A percentile compares a stretch with the other conserved stretches of the same genome.
Evolutionary conservation across 2,329 filamentous ascomycete genomes (phyloP).

Genomic region (Colletotrichum sojae): DNA sequence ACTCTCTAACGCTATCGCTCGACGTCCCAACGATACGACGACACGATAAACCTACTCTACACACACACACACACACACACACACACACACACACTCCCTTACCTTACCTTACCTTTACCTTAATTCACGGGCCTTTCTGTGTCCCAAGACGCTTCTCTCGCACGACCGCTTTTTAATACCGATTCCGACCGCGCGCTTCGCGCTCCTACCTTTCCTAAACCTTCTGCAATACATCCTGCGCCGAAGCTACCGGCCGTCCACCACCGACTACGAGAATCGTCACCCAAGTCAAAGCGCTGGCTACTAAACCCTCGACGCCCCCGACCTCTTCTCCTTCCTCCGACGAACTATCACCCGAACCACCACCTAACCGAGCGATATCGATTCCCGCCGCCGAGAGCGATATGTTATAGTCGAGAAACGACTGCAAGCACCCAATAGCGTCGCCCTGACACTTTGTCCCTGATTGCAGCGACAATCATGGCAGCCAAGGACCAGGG

Average conservation of each 20-base stretch:
- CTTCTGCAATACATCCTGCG: constrained; percentile 6
- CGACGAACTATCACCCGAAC: constrained; percentile 4
- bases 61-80: constrained; percentile 9
- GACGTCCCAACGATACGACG: constrained; percentile 34
- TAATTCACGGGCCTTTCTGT: constrained; percentile 32
- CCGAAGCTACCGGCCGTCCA: constrained; percentile 27
- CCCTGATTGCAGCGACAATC: constrained; percentile 20
- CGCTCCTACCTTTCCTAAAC: constrained; percentile 32
- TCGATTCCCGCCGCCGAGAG: constrained; percentile 1
- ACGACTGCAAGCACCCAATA: neutral
- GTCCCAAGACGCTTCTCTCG: constrained; percentile 13
- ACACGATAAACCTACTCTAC: constrained; percentile 13
- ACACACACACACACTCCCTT: constrained; percentile 11
- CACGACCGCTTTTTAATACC: constrained; percentile 37
- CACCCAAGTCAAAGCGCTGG: constrained; percentile 30
- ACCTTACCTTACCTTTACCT: constrained; percentile 4
- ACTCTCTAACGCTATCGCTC: constrained; percentile 16
- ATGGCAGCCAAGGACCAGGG: constrained; percentile 57
- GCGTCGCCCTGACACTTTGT: constrained; percentile 11
- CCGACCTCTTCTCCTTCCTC: neutral
- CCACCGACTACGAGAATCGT: constrained; percentile 10
- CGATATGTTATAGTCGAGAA: constrained; percentile 34
- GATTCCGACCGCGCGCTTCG: constrained; percentile 25
- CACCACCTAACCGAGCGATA: constrained; percentile 5
- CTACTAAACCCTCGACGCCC: constrained; percentile 10